Base-by-base conservation (phyloP, 2,329 filamentous ascomycete species). In the Podosphaera aphanis region DNA sequence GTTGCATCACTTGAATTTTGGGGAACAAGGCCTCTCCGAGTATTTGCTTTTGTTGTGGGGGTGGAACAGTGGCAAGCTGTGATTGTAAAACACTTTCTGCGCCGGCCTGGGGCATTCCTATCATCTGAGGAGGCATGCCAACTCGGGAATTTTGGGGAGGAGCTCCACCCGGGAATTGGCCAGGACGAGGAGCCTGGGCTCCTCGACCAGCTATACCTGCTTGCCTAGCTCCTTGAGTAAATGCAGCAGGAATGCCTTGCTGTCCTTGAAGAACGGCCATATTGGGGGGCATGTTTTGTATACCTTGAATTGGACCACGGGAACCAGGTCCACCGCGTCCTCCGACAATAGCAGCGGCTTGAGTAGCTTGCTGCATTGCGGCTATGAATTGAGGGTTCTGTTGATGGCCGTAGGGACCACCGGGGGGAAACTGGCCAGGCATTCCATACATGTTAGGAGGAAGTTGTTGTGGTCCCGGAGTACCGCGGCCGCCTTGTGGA, bases 1-100 rank as follows among this genome's bases (percentile, higher is more conserved):
- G 82, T 70, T 98, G 90, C 66, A 93, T 79, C 55, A 75, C 77
- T 64, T 86, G 78, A 59, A 98, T 95, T 80, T 95, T 98, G 61
- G 90, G 90, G 74, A 95, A 98, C 57, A 98, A 81, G 56, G 84
- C 79, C 69, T 98, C 90, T 63, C 90, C 90, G 46, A 98, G 77
- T 65, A 95, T 83, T 73, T 98, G 90, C 77, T 98, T 98, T 73
- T 95, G 90, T 68, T 93, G 83, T 43, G 72, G 70, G 35, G 79
- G 72, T 46, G 60, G 56, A 43, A 69, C 68, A 31, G 61, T 56
- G 50, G 67, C 63, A 39, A 80, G 67, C 63, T 79, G 74, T 29
- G 65, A 58, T 62, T 77, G 71, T 49, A 78, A 63, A 44, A 71
- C 58, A 37, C 49, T 52, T 18, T 67, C 64, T 18, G 59, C 54